Evolutionary conservation across 2,329 filamentous ascomycete genomes (phyloP).

Genomic region (Scedosporium apiospermum): DNA sequence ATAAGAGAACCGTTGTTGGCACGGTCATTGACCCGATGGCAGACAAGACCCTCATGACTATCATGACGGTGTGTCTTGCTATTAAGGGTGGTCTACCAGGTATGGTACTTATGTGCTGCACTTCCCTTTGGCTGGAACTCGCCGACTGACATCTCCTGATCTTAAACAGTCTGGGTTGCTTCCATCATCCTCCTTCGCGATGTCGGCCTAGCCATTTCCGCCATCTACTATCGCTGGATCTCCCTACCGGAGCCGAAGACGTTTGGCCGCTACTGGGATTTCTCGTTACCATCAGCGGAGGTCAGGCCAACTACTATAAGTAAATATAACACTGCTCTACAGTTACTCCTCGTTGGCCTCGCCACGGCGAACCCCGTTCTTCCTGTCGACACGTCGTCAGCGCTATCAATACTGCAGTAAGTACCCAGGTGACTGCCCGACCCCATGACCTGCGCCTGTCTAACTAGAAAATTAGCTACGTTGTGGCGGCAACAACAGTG

Average conservation of each 20-base stretch:
- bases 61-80: conserved; percentile 76
- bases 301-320: conserved; percentile 76
- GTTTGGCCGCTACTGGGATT: conserved; percentile 91
- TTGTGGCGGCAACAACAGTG: conserved; percentile 80
- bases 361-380: conserved; percentile 75
- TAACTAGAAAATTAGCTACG: conserved; percentile 43
- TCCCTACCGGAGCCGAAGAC: conserved; percentile 91
- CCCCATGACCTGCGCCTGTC: conserved; percentile 19
- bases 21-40: conserved; percentile 95
- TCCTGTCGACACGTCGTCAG: conserved; percentile 41
- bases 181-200: conserved; percentile 87
- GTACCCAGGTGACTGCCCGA: conserved; percentile 14
- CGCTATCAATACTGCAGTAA: conserved; percentile 56
- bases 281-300: conserved; percentile 79
- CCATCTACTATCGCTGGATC: conserved; percentile 94
- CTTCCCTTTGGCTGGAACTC: not conserved
- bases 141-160: not conserved
- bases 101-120: conserved; percentile 29
- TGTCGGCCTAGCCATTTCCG: conserved; percentile 69
- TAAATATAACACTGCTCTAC: conserved; percentile 90
- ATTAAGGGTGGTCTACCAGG: conserved; percentile 72
- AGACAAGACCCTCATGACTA: conserved; percentile 92
- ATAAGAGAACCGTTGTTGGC: conserved; percentile 85
- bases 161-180: conserved; percentile 64
- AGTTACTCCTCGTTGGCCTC: conserved; percentile 75